These are phyloP conservation scores for Crithidia acanthocephali DNA, from an alignment of 208 protist species.

Conservation along the genomic window DNA sequence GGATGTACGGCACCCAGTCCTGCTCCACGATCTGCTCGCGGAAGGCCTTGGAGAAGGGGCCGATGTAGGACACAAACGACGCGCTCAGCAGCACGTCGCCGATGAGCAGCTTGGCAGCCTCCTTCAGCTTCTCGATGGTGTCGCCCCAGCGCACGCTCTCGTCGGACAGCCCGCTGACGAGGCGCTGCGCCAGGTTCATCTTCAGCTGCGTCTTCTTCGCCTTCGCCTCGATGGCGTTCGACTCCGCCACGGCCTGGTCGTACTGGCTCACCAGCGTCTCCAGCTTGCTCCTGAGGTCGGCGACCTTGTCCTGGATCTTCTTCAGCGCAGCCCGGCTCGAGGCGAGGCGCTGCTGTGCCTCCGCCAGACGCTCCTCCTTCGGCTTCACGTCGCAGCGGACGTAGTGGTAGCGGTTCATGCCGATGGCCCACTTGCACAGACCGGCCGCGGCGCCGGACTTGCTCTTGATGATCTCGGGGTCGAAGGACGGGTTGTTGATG, in stretches of 20 bases:
- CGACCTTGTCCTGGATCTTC: constrained; percentile 95
- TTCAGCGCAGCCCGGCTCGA: constrained; percentile 89
- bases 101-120: constrained; percentile 90
- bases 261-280: constrained; percentile 93
- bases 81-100: constrained; percentile 97
- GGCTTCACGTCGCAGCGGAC: constrained; percentile 98
- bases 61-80: constrained; percentile 98
- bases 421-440: constrained; percentile 97
- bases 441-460: constrained; percentile 97
- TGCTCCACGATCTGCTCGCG: constrained; percentile 93
- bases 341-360: constrained; percentile 92
- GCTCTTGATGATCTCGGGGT: constrained; percentile 88
- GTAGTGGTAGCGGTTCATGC: constrained; percentile 96
- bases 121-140: constrained; percentile 93
- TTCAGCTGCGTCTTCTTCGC: constrained; percentile 95
- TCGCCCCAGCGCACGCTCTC: constrained; percentile 98
- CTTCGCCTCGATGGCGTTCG: constrained; percentile 92
- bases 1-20: constrained; percentile 94
- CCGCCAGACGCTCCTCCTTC: constrained; percentile 94
- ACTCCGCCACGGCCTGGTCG: constrained; percentile 94
- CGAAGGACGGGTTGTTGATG: constrained; percentile 93
- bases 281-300: constrained; percentile 96
- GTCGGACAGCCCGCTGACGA: constrained; percentile 96
- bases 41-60: constrained; percentile 97
- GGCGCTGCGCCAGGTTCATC: constrained; percentile 94